Conservation (phyloP, 1,284 basidiomycete genomes). For the Anthracocystis walkeri region DNA sequence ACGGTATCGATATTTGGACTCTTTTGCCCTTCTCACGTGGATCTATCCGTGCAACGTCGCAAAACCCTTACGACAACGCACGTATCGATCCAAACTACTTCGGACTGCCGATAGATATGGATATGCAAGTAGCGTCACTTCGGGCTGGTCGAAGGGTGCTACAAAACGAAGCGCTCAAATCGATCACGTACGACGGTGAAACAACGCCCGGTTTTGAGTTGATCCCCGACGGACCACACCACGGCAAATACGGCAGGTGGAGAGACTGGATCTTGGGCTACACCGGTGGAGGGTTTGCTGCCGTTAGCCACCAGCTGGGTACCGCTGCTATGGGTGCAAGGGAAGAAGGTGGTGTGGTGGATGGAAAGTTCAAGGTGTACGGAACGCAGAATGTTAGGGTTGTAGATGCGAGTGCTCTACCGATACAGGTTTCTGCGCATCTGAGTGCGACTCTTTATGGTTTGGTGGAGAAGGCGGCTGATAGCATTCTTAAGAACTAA, state of each 20-base stretch:
- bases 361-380: constrained; percentile 68
- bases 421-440: constrained; percentile 56
- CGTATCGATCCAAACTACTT: constrained; percentile 67
- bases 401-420: constrained; percentile 60
- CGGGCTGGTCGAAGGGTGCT: constrained; percentile 66
- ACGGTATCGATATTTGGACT: constrained; percentile 63
- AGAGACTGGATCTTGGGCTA: constrained; percentile 67
- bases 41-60: constrained; percentile 36
- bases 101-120: constrained; percentile 68
- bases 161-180: constrained; percentile 55
- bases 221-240: constrained; percentile 55
- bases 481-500: constrained; percentile 17
- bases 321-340: constrained; percentile 77
- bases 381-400: constrained; percentile 62
- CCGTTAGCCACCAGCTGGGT: constrained; percentile 75
- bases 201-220: constrained; percentile 64
- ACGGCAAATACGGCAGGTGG: constrained; percentile 68
- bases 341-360: constrained; percentile 74
- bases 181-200: constrained; percentile 65
- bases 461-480: constrained; percentile 58
- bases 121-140: constrained; percentile 66
- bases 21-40: constrained; percentile 61
- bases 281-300: constrained; percentile 57
- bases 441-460: constrained; percentile 58
- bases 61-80: constrained; percentile 31